A percentile compares a stretch with the other conserved stretches of the same genome.
Conservation (phyloP, 371 early-diverging fungal species). For the Phascolomyces articulosus region DNA sequence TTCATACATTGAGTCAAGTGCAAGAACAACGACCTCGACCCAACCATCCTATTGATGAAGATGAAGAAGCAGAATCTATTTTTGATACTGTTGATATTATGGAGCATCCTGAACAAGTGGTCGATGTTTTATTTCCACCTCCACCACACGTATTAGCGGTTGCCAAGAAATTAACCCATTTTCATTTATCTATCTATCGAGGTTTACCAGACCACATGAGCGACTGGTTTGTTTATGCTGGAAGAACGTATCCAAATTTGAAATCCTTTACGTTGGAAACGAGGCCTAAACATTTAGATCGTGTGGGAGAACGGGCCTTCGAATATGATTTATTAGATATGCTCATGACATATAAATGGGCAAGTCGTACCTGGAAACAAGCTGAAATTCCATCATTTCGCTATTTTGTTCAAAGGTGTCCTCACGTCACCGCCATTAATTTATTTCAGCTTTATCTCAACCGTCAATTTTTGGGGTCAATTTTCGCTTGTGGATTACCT, state of each 20-base stretch:
- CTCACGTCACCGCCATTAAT: background rate
- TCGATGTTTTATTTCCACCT: background rate
- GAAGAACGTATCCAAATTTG: slow-evolving; percentile 9
- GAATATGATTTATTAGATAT: slow-evolving; percentile 11
- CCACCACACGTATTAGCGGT: background rate
- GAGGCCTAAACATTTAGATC: slow-evolving; percentile 2
- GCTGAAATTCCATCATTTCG: slow-evolving; percentile 5
- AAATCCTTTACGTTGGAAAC: slow-evolving; percentile 2
- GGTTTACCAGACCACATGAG: slow-evolving; percentile 6
- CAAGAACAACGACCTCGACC: background rate
- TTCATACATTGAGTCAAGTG: slow-evolving; percentile 1
- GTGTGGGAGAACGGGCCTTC: slow-evolving; percentile 5
- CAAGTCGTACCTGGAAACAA: background rate
- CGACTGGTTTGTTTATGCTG: slow-evolving; percentile 19
- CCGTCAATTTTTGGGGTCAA: background rate
- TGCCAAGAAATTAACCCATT: background rate
- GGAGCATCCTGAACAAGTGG: background rate
- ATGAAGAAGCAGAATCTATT: background rate
- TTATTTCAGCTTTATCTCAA: slow-evolving; percentile 7
- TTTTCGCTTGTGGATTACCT: background rate
- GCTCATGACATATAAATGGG: slow-evolving; percentile 8
- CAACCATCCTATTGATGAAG: background rate
- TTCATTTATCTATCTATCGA: slow-evolving; percentile 13
- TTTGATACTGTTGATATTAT: too few relatives aligned
- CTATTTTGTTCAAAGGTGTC: background rate